Evolutionary conservation across 768 basidiomycete genomes (phyloP), one percentile per base, ranked within the genome.

Genomic region (Mycena galericulata): DNA sequence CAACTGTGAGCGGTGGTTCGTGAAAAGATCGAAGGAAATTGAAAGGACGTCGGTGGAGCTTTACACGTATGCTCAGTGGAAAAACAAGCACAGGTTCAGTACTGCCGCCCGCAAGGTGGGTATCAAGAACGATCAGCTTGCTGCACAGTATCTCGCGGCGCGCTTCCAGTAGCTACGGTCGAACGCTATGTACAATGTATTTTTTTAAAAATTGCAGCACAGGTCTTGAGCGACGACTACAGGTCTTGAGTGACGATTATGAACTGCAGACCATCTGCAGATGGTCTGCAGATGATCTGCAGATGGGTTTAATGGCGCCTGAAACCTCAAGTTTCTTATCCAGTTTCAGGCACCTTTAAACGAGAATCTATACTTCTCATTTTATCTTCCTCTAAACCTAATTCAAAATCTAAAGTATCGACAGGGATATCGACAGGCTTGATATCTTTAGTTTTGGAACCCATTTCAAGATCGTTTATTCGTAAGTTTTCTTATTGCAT

Each of bases 1-100:
- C 15, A 65, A 62, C 22, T 69, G 62, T 14, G 68, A 65, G 62
- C 51, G 55, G 3, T 69, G 62, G 68, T 69, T 69, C 27, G 50
- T 53, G 22, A 67, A 67, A 41, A 32, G 65, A 38, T 38, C 38
- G 65, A 54, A 47, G 57, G 58, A 67, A n/a, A 59, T 67, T 1
- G 40, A 59, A 27, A 59, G 10, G 2, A 29, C 10, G 12, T 5
- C n/a, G 27, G 65, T 22, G 1, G 43, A 32, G 56, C 49, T 66
- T 34, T 24, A 26, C 17, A 59, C 55, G 15, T 59, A 59, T 30
- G 6, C 57, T 2, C 38, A 66, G 45, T 66, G 65, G 65, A 66
- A 66, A 34, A 50, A 32, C 38, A 59, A 66, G 15, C 3, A 59
- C 27, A 57, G 56, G 38, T 58, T 41, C 55, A 58, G 40, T 32